These are phyloP conservation scores for Tulasnella sp. DNA, from an alignment of 768 basidiomycete genomes.

Conservation along the genomic window DNA sequence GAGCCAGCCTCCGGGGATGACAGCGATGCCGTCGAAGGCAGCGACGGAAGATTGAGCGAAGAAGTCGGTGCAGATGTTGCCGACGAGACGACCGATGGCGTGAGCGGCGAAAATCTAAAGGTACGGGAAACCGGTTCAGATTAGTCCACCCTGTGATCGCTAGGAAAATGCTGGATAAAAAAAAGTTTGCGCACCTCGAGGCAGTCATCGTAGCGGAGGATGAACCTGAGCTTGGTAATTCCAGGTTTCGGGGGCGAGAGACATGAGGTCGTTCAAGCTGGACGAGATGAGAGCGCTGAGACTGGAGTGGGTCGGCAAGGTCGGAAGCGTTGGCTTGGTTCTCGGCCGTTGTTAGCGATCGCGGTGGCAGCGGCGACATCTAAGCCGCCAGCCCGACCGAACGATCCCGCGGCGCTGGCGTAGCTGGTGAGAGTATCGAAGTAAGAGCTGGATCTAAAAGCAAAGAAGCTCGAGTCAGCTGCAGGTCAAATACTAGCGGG, in stretches of 20 bases:
- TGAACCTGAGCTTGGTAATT: constrained; percentile 79
- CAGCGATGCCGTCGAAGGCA: constrained; percentile 63
- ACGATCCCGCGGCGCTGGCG: constrained; percentile 23
- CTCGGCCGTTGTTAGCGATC: constrained; percentile 32
- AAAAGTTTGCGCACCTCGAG: constrained; percentile 56
- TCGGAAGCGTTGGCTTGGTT: constrained; percentile 78
- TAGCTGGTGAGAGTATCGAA: not conserved
- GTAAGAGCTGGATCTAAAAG: too few species aligned
- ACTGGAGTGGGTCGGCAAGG: constrained; percentile 75
- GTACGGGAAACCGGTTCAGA: not conserved
- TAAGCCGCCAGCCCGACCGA: constrained; percentile 21
- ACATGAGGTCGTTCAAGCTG: constrained; percentile 46
- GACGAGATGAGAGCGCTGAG: constrained; percentile 80
- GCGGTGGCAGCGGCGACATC: constrained; percentile 11
- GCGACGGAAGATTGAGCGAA: constrained; percentile 79
- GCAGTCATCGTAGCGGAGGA: constrained; percentile 70
- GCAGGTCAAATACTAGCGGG: too few species aligned
- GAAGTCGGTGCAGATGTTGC: constrained; percentile 78
- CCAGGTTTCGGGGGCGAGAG: too few species aligned
- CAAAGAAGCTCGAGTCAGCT: too few species aligned
- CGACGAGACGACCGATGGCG: constrained; percentile 70
- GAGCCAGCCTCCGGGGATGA: constrained; percentile 77
- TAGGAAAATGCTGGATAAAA: constrained; percentile 27
- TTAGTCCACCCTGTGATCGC: not conserved
- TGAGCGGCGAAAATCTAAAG: constrained; percentile 83